A percentile compares a stretch with the other conserved stretches of the same genome.
Evolutionary conservation across 78 protist genomes (phyloP).

Genomic region (Corallochytrium limacisporum): DNA sequence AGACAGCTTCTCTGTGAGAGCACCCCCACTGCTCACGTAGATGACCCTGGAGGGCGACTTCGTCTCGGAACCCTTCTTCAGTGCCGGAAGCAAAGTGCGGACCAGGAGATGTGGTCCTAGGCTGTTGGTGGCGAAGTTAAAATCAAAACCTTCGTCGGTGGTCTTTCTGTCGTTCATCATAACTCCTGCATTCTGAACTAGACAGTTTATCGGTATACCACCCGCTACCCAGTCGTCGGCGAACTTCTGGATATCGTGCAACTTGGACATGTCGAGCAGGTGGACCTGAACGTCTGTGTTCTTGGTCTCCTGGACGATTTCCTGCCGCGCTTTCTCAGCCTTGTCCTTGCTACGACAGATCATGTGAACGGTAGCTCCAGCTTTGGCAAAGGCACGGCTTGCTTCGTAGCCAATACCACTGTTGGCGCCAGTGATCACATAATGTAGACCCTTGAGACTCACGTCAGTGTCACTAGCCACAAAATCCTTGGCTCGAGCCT

Average conservation of each 20-base stretch:
- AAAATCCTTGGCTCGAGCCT: not conserved
- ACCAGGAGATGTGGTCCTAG: not conserved
- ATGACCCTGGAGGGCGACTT: too few species aligned
- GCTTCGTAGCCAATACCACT: not conserved
- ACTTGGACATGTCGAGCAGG: not conserved
- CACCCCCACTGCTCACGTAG: not conserved
- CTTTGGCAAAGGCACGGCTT: not conserved
- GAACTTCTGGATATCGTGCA: not conserved
- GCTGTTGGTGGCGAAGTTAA: not conserved
- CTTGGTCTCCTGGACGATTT: not conserved
- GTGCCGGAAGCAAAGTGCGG: not conserved
- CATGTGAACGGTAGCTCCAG: not conserved
- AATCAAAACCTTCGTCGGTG: not conserved
- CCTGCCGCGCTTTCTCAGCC: not conserved
- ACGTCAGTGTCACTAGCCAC: not conserved
- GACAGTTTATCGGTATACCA: not conserved
- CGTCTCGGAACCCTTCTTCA: too few species aligned
- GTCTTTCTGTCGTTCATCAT: not conserved
- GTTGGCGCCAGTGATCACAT: slow-evolving; percentile 1
- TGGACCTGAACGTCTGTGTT: not conserved
- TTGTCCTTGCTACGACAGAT: not conserved
- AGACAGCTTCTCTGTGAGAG: not conserved
- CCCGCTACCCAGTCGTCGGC: not conserved
- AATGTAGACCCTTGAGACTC: not conserved
- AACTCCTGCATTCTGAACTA: not conserved